phyloP scores from a whole-genome alignment of 257 asterid species.

The Solanum raphanifolium region DNA sequence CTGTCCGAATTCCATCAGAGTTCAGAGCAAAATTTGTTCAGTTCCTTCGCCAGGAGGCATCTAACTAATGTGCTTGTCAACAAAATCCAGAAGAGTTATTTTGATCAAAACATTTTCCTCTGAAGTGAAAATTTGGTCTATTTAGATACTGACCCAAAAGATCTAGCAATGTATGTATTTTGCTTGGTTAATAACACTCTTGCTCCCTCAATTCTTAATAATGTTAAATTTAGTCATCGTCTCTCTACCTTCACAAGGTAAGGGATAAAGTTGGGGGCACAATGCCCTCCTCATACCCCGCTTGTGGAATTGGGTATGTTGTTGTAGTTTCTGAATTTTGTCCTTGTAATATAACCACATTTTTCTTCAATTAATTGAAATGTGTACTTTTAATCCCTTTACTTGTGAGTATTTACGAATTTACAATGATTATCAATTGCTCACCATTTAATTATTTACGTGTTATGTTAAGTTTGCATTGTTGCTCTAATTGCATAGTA shows the following conservation, averaged over 20 bases:
- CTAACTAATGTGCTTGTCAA: constrained; percentile 5
- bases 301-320: background rate
- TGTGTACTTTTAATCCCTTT: background rate
- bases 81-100: background rate
- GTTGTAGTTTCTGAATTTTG: background rate
- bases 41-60: constrained; percentile 42
- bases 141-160: background rate
- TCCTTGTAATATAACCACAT: background rate
- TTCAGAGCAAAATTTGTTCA: constrained; percentile 50
- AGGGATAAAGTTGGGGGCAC: background rate
- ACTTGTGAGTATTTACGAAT: background rate
- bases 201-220: background rate
- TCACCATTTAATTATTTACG: background rate
- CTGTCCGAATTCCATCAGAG: constrained; percentile 69
- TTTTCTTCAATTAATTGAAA: background rate
- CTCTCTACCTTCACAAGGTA: background rate
- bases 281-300: too few species aligned
- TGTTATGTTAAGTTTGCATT: background rate
- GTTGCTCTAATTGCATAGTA: background rate
- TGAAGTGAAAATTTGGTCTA: background rate
- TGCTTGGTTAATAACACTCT: background rate
- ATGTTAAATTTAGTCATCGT: background rate
- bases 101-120: background rate
- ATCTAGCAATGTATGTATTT: background rate
- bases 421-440: background rate